A percentile compares a stretch with the other conserved stretches of the same genome.
These are phyloP conservation scores for Linnemannia hyalina DNA, from an alignment of 192 early-diverging fungal genomes.

Conservation along the genomic window DNA sequence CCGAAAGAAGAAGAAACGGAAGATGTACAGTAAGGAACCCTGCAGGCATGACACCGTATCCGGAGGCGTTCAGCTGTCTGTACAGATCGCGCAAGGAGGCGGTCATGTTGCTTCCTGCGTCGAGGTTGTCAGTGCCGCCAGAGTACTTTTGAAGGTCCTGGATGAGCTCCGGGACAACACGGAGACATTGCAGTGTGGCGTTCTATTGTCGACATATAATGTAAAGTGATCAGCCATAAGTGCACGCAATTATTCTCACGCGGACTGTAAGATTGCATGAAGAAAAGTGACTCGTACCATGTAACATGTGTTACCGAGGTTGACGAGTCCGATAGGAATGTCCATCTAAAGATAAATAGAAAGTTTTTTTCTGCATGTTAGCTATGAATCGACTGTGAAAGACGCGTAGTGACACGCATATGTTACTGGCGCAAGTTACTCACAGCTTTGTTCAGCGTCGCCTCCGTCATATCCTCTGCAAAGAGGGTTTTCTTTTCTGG, in stretches of 20 bases:
- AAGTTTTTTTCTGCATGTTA: not conserved
- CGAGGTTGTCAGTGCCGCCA: conserved; percentile 59
- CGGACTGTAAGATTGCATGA: not conserved
- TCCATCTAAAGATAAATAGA: conserved; percentile 71
- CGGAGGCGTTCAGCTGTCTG: conserved; percentile 74
- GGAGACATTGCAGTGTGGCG: conserved; percentile 93
- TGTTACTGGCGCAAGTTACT: not conserved
- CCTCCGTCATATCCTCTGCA: conserved; percentile 94
- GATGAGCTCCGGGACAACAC: conserved; percentile 85
- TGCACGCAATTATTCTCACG: not conserved
- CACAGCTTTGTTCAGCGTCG: conserved; percentile 87
- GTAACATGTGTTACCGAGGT: conserved; percentile 94
- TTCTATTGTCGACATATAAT: conserved; percentile 66
- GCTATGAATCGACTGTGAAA: too few species aligned
- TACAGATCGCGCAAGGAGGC: conserved; percentile 81
- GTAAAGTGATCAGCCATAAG: conserved; percentile 20
- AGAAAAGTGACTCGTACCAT: conserved; percentile 57
- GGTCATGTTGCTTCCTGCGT: conserved; percentile 75
- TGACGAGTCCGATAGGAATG: conserved; percentile 90
- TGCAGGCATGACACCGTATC: conserved; percentile 81
- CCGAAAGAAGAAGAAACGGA: not conserved
- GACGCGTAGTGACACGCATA: not conserved
- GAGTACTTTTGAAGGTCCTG: conserved; percentile 60
- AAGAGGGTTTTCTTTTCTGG: conserved; percentile 80
- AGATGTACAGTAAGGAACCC: conserved; percentile 78